phyloP scores from a whole-genome alignment of 2,329 filamentous ascomycete species.

The Xylariaceae sp. region DNA sequence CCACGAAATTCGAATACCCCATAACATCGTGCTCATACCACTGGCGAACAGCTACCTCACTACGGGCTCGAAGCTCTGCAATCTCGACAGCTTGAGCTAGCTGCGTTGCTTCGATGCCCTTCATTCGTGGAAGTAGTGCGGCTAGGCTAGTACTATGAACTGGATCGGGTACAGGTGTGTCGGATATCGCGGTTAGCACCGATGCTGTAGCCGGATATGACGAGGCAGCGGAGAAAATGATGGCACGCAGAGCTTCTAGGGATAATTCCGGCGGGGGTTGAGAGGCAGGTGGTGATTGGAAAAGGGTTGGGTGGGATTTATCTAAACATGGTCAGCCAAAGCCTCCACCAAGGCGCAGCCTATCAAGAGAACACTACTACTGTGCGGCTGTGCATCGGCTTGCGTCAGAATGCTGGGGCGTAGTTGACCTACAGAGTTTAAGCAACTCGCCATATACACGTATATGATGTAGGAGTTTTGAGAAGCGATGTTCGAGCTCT shows the following conservation, averaged over 20 bases:
- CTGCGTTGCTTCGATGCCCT: constrained; percentile 65
- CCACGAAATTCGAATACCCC: constrained; percentile 70
- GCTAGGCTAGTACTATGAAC: constrained; percentile 62
- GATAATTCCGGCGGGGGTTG: constrained; percentile 59
- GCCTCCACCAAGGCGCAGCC: not conserved
- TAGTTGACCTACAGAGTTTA: constrained; percentile 59
- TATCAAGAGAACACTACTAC: not conserved
- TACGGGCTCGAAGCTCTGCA: constrained; percentile 66
- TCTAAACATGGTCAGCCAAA: constrained; percentile 46
- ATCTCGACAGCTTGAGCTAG: constrained; percentile 67
- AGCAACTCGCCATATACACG: constrained; percentile 65
- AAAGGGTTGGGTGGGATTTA: constrained; percentile 59
- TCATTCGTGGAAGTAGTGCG: constrained; percentile 65
- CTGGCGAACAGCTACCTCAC: constrained; percentile 64
- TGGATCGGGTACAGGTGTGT: constrained; percentile 63
- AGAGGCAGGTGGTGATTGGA: constrained; percentile 53
- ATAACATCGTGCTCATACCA: constrained; percentile 81
- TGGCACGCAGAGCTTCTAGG: constrained; percentile 57
- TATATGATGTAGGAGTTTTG: constrained; percentile 54
- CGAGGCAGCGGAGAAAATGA: constrained; percentile 62
- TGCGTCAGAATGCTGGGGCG: not conserved
- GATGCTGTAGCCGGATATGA: constrained; percentile 63
- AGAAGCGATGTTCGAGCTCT: constrained; percentile 61
- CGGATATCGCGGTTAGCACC: constrained; percentile 60
- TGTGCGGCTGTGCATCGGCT: not conserved